Evolutionary conservation across 352 stramenopile genomes (phyloP).

Genomic region (Pythium brachiatum): DNA sequence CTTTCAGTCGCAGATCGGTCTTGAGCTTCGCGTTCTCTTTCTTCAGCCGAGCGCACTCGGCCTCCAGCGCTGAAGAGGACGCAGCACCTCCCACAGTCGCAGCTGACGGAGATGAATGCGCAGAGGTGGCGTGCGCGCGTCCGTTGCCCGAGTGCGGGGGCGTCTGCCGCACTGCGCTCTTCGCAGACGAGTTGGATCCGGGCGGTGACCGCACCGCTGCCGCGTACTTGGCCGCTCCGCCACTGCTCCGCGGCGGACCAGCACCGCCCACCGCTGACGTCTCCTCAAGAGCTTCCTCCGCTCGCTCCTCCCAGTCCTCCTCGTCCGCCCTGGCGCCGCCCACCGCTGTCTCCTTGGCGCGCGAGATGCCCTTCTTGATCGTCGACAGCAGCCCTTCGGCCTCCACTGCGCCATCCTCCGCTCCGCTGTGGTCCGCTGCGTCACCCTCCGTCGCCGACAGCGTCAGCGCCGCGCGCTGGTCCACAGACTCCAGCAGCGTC

Average conservation of each 20-base stretch:
- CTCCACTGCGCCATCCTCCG: conserved; percentile 24
- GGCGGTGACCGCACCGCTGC: conserved; percentile 12
- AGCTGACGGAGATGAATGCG: conserved; percentile 3
- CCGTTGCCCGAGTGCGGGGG: conserved; percentile 21
- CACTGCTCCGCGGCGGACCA: neutral
- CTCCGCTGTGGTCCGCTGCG: conserved; percentile 7
- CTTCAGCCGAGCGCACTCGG: conserved; percentile 24
- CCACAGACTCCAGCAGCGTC: conserved; percentile 80
- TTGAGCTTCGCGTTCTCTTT: conserved; percentile 60
- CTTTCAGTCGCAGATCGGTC: conserved; percentile 53
- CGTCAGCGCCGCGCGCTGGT: conserved; percentile 80
- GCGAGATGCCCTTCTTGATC: conserved; percentile 30
- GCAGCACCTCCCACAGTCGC: neutral
- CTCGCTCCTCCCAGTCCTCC: conserved; percentile 10
- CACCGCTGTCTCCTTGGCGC: conserved; percentile 21
- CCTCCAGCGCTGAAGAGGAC: conserved; percentile 9
- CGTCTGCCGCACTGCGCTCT: conserved; percentile 12
- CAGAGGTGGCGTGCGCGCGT: neutral
- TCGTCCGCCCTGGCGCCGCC: conserved; percentile 21
- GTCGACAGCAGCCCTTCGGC: conserved; percentile 30
- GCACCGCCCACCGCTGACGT: neutral
- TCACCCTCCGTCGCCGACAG: conserved; percentile 35
- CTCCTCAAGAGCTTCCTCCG: neutral
- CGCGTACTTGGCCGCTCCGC: neutral
- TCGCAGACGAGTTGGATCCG: conserved; percentile 13